phyloP scores from a whole-genome alignment of 1,284 basidiomycete species.

The Entoloma clypeatum region DNA sequence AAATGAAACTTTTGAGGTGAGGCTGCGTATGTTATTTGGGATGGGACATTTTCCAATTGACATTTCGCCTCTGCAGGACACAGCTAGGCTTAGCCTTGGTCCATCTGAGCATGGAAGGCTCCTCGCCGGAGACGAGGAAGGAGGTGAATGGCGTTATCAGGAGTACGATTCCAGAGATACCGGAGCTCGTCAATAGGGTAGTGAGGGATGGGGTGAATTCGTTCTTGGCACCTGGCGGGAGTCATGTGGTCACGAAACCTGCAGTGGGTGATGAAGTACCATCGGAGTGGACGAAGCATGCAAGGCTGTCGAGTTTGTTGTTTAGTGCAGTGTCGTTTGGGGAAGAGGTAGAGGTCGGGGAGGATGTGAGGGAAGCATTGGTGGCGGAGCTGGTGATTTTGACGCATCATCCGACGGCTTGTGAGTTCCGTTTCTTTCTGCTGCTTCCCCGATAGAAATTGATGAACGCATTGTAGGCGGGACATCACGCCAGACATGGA shows the following conservation, averaged over 20 bases:
- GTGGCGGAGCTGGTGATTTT: slow-evolving; percentile 62
- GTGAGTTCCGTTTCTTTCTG: slow-evolving; percentile 36
- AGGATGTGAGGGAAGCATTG: no score
- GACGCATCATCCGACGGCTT: slow-evolving; percentile 71
- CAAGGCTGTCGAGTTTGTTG: slow-evolving; percentile 48
- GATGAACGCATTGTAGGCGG: slow-evolving; percentile 36
- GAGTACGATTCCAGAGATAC: slow-evolving; percentile 26
- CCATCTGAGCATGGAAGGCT: slow-evolving; percentile 62
- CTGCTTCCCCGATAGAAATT: background rate
- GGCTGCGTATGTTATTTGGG: slow-evolving; percentile 18
- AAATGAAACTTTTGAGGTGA: slow-evolving; percentile 58
- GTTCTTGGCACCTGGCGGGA: slow-evolving; percentile 40
- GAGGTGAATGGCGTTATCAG: slow-evolving; percentile 44
- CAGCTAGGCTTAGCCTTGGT: slow-evolving; percentile 65
- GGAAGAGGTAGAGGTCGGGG: slow-evolving; percentile 37
- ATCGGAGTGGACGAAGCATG: slow-evolving; percentile 40
- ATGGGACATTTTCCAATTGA: background rate
- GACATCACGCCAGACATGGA: slow-evolving; percentile 70
- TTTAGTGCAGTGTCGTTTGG: slow-evolving; percentile 44
- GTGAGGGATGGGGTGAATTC: slow-evolving; percentile 54
- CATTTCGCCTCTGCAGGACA: slow-evolving; percentile 34
- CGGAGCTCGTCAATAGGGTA: slow-evolving; percentile 49
- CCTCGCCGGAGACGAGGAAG: slow-evolving; percentile 50
- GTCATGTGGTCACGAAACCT: slow-evolving; percentile 18
- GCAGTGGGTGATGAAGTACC: slow-evolving; percentile 26